These are phyloP conservation scores for Fusarium foetens DNA, from an alignment of 2,329 filamentous ascomycete species.

Conservation along the genomic window DNA sequence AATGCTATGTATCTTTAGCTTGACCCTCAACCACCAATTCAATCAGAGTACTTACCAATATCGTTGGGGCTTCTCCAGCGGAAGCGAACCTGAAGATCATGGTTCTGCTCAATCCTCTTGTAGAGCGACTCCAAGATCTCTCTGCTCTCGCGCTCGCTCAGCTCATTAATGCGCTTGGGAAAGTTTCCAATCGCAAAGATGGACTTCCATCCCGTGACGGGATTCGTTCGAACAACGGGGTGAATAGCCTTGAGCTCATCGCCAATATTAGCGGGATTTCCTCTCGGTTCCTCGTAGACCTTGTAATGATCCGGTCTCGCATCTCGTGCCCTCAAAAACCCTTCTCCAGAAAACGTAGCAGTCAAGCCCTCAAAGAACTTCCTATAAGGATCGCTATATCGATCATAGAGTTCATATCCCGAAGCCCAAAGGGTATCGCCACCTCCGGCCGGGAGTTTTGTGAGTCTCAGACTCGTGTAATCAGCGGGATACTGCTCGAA, in stretches of 20 bases:
- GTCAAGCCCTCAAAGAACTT: slow-evolving; percentile 63
- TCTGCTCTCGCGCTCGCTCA: slow-evolving; percentile 55
- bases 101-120: slow-evolving; percentile 56
- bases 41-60: slow-evolving; percentile 31
- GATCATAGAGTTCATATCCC: slow-evolving; percentile 68
- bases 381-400: slow-evolving; percentile 61
- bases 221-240: slow-evolving; percentile 69
- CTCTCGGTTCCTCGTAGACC: slow-evolving; percentile 50
- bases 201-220: slow-evolving; percentile 69
- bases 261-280: slow-evolving; percentile 58
- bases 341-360: slow-evolving; percentile 53
- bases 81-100: slow-evolving; percentile 60
- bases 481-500: slow-evolving; percentile 67
- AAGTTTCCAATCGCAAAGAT: slow-evolving; percentile 56
- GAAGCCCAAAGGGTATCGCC: slow-evolving; percentile 70
- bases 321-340: slow-evolving; percentile 25
- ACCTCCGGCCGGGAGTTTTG: slow-evolving; percentile 62
- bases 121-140: slow-evolving; percentile 56
- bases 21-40: rapidly evolving
- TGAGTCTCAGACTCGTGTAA: slow-evolving; percentile 65
- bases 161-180: slow-evolving; percentile 55
- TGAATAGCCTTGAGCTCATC: slow-evolving; percentile 60
- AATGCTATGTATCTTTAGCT: slow-evolving; percentile 52
- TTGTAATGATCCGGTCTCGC: slow-evolving; percentile 47
- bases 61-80: slow-evolving; percentile 58